phyloP scores from a whole-genome alignment of 345 rosid species.

The Moricandia moricandioides region DNA sequence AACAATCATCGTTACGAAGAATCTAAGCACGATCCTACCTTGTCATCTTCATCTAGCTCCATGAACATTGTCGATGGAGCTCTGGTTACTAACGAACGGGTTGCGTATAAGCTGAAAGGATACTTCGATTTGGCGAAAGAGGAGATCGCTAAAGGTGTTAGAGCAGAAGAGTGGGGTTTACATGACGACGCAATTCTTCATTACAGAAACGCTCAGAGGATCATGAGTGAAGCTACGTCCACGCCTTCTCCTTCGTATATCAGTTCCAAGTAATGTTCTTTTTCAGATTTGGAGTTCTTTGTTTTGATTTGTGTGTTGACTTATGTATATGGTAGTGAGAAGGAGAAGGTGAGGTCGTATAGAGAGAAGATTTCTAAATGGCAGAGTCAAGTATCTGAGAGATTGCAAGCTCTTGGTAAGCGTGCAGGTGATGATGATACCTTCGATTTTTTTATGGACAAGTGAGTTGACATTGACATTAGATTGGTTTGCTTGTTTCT shows the following conservation, averaged over 20 bases:
- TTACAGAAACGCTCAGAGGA: slow-evolving; percentile 74
- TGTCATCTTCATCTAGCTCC: slow-evolving; percentile 14
- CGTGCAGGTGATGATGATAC: slow-evolving; percentile 49
- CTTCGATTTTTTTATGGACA: neutral
- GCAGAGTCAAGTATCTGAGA: slow-evolving; percentile 83
- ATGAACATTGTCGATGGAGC: slow-evolving; percentile 54
- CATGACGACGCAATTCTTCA: slow-evolving; percentile 68
- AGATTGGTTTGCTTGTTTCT: slow-evolving; percentile 13
- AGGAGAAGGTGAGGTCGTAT: slow-evolving; percentile 76
- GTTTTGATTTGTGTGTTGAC: neutral
- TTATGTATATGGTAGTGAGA: slow-evolving; percentile 49
- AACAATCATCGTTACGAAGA: slow-evolving; percentile 30
- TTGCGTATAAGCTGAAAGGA: slow-evolving; percentile 87
- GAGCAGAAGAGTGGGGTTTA: slow-evolving; percentile 90
- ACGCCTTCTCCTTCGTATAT: slow-evolving; percentile 71
- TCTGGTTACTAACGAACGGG: slow-evolving; percentile 62
- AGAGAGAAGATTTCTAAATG: slow-evolving; percentile 85
- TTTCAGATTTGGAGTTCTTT: neutral
- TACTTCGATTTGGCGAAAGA: slow-evolving; percentile 80
- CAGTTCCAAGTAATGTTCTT: slow-evolving; percentile 47
- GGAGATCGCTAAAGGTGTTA: slow-evolving; percentile 73
- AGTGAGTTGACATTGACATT: neutral
- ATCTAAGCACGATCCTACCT: slow-evolving; percentile 36
- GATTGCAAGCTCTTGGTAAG: slow-evolving; percentile 61
- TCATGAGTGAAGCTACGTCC: slow-evolving; percentile 63